phyloP scores from a whole-genome alignment of 2,329 filamentous ascomycete species.

The Paraconiothyrium brasiliense region DNA sequence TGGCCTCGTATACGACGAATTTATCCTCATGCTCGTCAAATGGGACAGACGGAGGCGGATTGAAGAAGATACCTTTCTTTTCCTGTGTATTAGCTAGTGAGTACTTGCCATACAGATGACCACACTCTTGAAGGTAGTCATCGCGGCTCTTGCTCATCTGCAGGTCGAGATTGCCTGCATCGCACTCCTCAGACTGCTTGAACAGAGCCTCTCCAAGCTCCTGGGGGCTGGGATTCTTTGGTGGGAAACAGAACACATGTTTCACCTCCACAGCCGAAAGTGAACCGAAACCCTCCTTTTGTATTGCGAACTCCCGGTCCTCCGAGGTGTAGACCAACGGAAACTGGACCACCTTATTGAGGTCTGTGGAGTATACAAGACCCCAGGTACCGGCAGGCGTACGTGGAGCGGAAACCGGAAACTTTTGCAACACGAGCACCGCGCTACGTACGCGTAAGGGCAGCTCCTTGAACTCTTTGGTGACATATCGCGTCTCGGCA shows the following conservation, averaged over 20 bases:
- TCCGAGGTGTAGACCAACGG: not conserved
- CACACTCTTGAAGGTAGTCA: constrained; percentile 5
- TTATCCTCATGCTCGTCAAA: not conserved
- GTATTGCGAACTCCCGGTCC: not conserved
- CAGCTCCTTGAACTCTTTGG: not conserved
- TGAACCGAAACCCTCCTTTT: not conserved
- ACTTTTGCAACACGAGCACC: not conserved
- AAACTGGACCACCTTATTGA: not conserved
- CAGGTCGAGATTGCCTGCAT: not conserved
- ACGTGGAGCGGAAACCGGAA: not conserved
- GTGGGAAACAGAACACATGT: not conserved
- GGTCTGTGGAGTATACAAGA: not conserved
- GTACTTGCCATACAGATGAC: constrained; percentile 1
- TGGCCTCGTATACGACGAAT: not conserved
- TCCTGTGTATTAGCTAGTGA: not conserved
- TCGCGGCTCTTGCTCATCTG: constrained; percentile 4
- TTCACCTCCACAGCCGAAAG: not conserved
- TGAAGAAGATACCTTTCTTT: not conserved
- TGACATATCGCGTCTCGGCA: constrained; percentile 7
- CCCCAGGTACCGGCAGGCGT: not conserved
- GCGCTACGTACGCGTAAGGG: not conserved
- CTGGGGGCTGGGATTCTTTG: not conserved
- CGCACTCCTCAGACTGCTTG: constrained; percentile 1
- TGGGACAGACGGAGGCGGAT: not conserved
- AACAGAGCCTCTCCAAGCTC: constrained; percentile 5